Base-by-base conservation (phyloP, 1,284 basidiomycete genomes). In the Rhizoctonia solani region DNA sequence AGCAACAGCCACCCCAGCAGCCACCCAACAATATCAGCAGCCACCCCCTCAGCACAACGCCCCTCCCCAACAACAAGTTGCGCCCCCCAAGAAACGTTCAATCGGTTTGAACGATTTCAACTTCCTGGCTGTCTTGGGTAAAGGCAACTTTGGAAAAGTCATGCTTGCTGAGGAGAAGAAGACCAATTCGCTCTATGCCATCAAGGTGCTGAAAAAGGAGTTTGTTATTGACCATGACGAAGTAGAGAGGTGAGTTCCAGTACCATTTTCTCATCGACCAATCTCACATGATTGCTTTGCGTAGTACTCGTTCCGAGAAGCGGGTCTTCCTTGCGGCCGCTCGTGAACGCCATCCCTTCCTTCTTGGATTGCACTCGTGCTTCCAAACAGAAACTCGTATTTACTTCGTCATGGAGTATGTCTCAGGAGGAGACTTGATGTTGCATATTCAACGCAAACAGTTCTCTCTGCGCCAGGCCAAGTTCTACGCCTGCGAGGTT, bases 201-300 rank as follows among this genome's bases (percentile, higher is more conserved):
- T 99, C 84, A 99, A 99, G 80, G 97, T 99, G 41, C 79, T 99
- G 76, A 99, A 99, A 83, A 99, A 99, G 78, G 97, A 99, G 80
- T 99, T 99, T 75, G 99, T 99, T 77, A 99, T 99, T 73, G 97
- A 99, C 77, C 99, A 99, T 73, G 97, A 99, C 79, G 97, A 99
- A 81, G 95, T 99, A 4, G 97, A 99, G 80, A 97, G 93, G 95
- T 94, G 70, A 66, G 82, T 74, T 63, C 63, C 5, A 53, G 66
- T 49, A 65, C 67, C 54, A 58, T 46, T 34, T 41, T 53, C 49
- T 14, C 4, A 32, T 25, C 19, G 32, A 19, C 41, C 27, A 32
- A 1, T 55, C 46, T 56, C 21, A 68, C 14, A 32, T 34, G 32
- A 34, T 34, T 34, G 32, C 39, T 42, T 21, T 66, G n/a, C 50